A percentile compares a stretch with the other conserved stretches of the same genome.
phyloP scores from a whole-genome alignment of 208 protist genomes.

The Leishmania guyanensis region DNA sequence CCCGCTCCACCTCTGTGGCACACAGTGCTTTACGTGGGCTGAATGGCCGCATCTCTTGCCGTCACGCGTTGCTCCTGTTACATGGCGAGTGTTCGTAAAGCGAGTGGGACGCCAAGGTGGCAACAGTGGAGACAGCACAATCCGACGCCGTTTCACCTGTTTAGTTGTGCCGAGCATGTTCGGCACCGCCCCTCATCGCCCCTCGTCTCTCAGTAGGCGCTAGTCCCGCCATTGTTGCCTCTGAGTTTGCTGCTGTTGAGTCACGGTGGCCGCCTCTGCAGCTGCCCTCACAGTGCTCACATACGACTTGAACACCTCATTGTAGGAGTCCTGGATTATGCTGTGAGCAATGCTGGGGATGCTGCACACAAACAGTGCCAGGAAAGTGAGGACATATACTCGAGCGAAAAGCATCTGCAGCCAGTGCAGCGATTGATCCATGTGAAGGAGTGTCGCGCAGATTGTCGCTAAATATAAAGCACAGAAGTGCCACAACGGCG shows the following conservation, averaged over 20 bases:
- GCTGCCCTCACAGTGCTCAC: conserved; percentile 3
- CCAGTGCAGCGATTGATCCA: conserved; percentile 50
- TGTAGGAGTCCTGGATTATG: conserved; percentile 72
- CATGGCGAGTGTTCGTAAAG: neutral
- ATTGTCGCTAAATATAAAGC: conserved; percentile 62
- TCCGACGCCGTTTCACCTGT: neutral
- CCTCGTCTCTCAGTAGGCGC: neutral
- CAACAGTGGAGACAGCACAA: neutral
- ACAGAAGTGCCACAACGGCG: conserved; percentile 53
- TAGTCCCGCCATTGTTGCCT: neutral
- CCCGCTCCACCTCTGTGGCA: conserved; percentile 30
- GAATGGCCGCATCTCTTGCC: conserved; percentile 8
- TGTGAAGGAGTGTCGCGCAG: conserved; percentile 53
- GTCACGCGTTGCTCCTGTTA: neutral
- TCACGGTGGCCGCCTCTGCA: neutral
- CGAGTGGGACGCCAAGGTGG: neutral
- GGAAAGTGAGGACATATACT: conserved; percentile 55
- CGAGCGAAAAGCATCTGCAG: conserved; percentile 45
- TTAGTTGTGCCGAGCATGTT: neutral
- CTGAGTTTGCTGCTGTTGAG: conserved; percentile 10
- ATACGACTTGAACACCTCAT: conserved; percentile 35
- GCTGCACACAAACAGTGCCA: conserved; percentile 63
- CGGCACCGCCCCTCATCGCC: neutral
- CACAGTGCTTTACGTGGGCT: neutral
- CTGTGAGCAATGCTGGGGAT: conserved; percentile 65